Evolutionary conservation across 805 yeast genomes (phyloP).

Genomic region (Saturnispora mendoncae): DNA sequence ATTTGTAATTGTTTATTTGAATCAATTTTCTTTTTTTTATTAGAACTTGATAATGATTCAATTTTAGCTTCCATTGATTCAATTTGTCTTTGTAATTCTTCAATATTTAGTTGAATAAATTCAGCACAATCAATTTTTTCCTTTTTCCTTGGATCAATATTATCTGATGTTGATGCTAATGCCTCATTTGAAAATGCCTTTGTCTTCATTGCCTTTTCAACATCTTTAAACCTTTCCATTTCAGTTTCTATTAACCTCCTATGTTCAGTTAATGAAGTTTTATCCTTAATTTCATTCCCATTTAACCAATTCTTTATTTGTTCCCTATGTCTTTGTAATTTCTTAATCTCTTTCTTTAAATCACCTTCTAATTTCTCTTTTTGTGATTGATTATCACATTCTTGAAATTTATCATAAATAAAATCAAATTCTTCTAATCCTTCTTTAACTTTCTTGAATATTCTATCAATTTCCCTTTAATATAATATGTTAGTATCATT

Average conservation of each 20-base stretch:
- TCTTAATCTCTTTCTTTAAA: conserved; percentile 51
- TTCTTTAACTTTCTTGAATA: conserved; percentile 51
- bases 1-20: conserved; percentile 41
- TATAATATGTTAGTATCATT: not conserved
- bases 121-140: conserved; percentile 65
- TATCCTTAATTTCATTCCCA: conserved; percentile 42
- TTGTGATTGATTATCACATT: conserved; percentile 39
- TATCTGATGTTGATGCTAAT: conserved; percentile 29
- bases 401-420: conserved; percentile 44
- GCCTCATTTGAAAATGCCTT: conserved; percentile 54
- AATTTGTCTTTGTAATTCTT: conserved; percentile 70
- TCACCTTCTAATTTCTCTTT: conserved; percentile 50
- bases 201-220: conserved; percentile 48
- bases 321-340: conserved; percentile 49
- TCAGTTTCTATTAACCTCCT: conserved; percentile 34
- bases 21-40: conserved; percentile 36
- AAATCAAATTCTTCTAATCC: conserved; percentile 49
- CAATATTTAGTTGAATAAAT: conserved; percentile 63
- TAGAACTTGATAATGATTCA: conserved; percentile 34
- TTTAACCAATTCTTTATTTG: conserved; percentile 53
- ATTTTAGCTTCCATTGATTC: conserved; percentile 71
- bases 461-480: conserved; percentile 48
- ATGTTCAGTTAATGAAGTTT: conserved; percentile 39
- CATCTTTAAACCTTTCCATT: conserved; percentile 53
- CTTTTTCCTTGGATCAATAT: conserved; percentile 41